Conservation (phyloP, 176 grass and related monocot genomes). For the Phyllostachys edulis region DNA sequence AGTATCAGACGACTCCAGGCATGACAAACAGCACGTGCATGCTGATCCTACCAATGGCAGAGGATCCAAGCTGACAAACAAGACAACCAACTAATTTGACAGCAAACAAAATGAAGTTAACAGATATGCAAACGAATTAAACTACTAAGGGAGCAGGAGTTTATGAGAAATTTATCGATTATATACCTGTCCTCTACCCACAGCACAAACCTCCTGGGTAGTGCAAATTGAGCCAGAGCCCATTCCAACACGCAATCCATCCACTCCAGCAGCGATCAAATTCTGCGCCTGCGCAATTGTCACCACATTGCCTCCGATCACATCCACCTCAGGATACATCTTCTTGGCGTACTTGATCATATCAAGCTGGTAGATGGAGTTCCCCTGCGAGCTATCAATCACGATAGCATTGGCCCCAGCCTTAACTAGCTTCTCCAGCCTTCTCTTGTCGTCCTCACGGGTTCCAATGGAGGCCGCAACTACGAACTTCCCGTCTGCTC, state of each 20-base stretch:
- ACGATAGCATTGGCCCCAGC: constrained; percentile 66
- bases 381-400: constrained; percentile 92
- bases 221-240: constrained; percentile 78
- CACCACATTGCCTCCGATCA: constrained; percentile 90
- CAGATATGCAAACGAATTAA: not conserved
- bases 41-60: not conserved
- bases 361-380: constrained; percentile 86
- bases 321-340: constrained; percentile 66
- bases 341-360: constrained; percentile 86
- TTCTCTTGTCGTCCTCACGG: constrained; percentile 44
- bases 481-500: constrained; percentile 60
- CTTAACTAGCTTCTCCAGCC: constrained; percentile 50
- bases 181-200: constrained; percentile 35
- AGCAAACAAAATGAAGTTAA: not conserved
- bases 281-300: constrained; percentile 72
- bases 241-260: too few relatives aligned
- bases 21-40: not conserved
- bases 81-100: not conserved
- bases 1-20: not conserved
- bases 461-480: constrained; percentile 81
- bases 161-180: not conserved
- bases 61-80: constrained; percentile 48
- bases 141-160: not conserved
- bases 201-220: constrained; percentile 91
- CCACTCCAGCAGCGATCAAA: constrained; percentile 40